phyloP scores from a whole-genome alignment of 2,329 filamentous ascomycete genomes.

The Epichloe aotearoae region DNA sequence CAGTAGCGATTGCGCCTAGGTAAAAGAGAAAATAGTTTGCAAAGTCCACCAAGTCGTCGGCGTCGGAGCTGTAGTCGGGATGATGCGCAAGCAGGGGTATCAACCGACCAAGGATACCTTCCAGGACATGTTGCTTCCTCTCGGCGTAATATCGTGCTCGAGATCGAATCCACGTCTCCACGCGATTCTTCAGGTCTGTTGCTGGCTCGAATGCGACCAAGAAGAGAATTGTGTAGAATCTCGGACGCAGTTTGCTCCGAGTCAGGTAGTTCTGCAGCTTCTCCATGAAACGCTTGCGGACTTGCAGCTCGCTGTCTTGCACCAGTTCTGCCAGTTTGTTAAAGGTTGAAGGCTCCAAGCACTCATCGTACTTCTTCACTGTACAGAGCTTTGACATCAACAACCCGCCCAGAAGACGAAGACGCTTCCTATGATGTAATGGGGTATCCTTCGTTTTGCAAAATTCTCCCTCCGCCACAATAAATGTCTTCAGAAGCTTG shows the following conservation, averaged over 20 bases:
- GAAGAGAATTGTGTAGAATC: slow-evolving; percentile 86
- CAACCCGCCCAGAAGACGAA: slow-evolving; percentile 71
- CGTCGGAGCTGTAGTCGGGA: slow-evolving; percentile 63
- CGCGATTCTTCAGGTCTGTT: slow-evolving; percentile 55
- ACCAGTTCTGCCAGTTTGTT: slow-evolving; percentile 68
- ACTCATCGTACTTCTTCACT: slow-evolving; percentile 59
- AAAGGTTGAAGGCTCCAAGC: slow-evolving; percentile 62
- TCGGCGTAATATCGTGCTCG: slow-evolving; percentile 53
- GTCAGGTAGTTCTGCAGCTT: slow-evolving; percentile 87
- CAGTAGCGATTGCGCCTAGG: slow-evolving; percentile 65
- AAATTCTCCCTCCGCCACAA: slow-evolving; percentile 66
- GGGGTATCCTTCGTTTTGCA: slow-evolving; percentile 66
- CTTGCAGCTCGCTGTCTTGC: slow-evolving; percentile 61
- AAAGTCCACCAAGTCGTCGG: slow-evolving; percentile 65
- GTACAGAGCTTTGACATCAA: slow-evolving; percentile 74
- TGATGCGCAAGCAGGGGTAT: slow-evolving; percentile 88
- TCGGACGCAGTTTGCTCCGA: slow-evolving; percentile 50
- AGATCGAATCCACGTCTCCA: slow-evolving; percentile 81
- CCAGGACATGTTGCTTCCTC: slow-evolving; percentile 52
- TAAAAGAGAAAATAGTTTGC: slow-evolving; percentile 86
- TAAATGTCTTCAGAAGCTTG: slow-evolving; percentile 63
- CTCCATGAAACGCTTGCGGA: slow-evolving; percentile 66
- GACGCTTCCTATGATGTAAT: slow-evolving; percentile 61
- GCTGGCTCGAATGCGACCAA: slow-evolving; percentile 83
- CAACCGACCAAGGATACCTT: slow-evolving; percentile 68